Base-by-base conservation (phyloP, 495 filamentous ascomycete genomes). In the Trichoderma orchidacearum region DNA sequence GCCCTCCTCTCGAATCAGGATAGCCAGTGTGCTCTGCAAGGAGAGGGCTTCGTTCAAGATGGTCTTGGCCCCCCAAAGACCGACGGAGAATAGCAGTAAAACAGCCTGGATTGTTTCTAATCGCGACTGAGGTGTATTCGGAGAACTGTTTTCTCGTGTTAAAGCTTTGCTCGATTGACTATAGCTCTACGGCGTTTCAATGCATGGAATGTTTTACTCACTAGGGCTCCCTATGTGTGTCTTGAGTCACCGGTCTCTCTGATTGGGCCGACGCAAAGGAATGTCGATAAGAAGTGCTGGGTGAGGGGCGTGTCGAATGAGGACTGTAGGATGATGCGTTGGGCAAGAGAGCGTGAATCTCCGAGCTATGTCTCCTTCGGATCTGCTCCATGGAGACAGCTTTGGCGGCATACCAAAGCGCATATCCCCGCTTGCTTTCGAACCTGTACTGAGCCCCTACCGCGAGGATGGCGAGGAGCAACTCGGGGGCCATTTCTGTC, bases 381-480 rank as follows among this genome's bases (percentile, higher is more conserved):
- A 79, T 78, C 59, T 80, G 76, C 57, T 80, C 73, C 11, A 71
- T 61, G 3, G 76, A 75, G 27, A 82, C 76, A 0, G 77, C 68
- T 53, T 75, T 79, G 1, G 79, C 76, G 0, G 85, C 85, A 66
- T 86, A 83, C 71, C 85, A 90, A 6, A 90, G 69, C 12, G 84
- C 80, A 59, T 85, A 81, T 0, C 82, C 84, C 32, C 81, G 73
- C 51, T 78, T 77, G 38, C 80, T 83, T 60, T 87, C 84, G 58
- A 86, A 86, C 12, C 84, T 74, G 59, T 86, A 88, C 36, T 84
- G 79, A 3, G 85, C 84, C 6, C 85, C 85, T 3, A 86, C 72
- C 0, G 84, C 76, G 5, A 78, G 67, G 59, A 87, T 81, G 0
- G 83, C 80, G n/a, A 87, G 66, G 17, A 86, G 63, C 12, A 87